These are phyloP conservation scores for Zea luxurians DNA, from an alignment of 176 grass and related monocot species.

Conservation along the genomic window DNA sequence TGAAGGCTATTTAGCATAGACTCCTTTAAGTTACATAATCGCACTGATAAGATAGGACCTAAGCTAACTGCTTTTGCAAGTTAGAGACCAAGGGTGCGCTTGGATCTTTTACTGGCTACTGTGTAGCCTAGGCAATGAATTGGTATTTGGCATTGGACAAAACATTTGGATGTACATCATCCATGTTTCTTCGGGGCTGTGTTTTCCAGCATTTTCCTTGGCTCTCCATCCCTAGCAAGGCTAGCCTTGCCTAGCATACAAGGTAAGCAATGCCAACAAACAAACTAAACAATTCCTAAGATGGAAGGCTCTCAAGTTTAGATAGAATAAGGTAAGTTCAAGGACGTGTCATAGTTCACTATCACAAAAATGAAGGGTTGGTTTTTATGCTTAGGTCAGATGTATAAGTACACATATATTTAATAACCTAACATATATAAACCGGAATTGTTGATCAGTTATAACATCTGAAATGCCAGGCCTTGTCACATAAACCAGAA, in stretches of 20 bases:
- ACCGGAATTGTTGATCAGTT: not conserved
- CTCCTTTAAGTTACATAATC: not conserved
- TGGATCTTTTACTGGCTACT: no score
- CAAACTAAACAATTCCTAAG: not conserved
- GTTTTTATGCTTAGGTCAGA: not conserved
- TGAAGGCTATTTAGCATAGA: not conserved
- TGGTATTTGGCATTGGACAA: not conserved
- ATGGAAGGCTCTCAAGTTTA: not conserved
- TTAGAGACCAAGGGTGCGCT: not conserved
- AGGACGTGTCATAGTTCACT: not conserved
- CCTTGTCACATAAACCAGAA: not conserved
- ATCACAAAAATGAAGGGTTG: not conserved
- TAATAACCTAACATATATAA: constrained; percentile 16
- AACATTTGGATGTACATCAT: not conserved
- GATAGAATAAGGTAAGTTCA: not conserved
- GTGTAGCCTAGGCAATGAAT: not conserved
- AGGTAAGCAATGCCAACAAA: not conserved
- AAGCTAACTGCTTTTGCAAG: constrained; percentile 5
- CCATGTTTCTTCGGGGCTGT: not conserved
- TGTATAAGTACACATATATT: not conserved
- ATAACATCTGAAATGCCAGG: not conserved
- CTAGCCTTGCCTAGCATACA: not conserved
- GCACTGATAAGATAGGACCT: not conserved
- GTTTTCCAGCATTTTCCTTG: not conserved
- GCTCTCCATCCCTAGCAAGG: not conserved